Percentiles rank a stretch among this genome's conserved stretches.
Conservation (phyloP, 2,329 filamentous ascomycete genomes). For the Sclerotinia borealis region DNA sequence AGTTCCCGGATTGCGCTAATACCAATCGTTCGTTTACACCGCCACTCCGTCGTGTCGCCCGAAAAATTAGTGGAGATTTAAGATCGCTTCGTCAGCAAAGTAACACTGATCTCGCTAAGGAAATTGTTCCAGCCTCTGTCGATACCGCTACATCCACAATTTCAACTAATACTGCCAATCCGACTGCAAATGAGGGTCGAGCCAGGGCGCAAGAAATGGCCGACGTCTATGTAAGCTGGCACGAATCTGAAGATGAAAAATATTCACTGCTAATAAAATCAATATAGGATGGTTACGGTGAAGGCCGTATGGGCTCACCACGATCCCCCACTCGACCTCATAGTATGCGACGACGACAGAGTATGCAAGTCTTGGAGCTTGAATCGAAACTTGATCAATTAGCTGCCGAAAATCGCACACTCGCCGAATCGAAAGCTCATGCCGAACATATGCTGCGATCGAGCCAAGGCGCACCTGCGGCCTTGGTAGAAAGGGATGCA, state of each 20-base stretch:
- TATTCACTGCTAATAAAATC: conserved; percentile 19
- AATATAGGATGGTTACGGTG: conserved; percentile 80
- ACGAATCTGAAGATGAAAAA: conserved; percentile 15
- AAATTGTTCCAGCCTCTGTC: conserved; percentile 41
- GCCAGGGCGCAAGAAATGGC: conserved; percentile 79
- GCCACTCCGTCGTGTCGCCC: conserved; percentile 63
- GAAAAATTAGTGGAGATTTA: conserved; percentile 69
- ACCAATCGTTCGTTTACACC: conserved; percentile 55
- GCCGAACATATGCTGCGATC: conserved; percentile 60
- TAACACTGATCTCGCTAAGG: conserved; percentile 35
- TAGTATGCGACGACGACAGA: conserved; percentile 94
- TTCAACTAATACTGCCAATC: conserved; percentile 55
- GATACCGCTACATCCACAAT: conserved; percentile 31
- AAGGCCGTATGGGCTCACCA: conserved; percentile 78
- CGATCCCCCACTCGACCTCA: conserved; percentile 89
- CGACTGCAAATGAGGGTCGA: conserved; percentile 82
- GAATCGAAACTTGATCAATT: conserved; percentile 81
- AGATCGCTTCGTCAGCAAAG: conserved; percentile 57
- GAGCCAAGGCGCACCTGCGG: conserved; percentile 58
- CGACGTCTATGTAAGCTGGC: conserved; percentile 80
- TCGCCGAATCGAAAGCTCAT: conserved; percentile 65
- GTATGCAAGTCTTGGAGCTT: conserved; percentile 93
- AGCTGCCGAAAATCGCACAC: conserved; percentile 72
- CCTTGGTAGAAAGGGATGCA: conserved; percentile 74
- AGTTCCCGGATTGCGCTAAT: conserved; percentile 56